phyloP scores from a whole-genome alignment of 768 basidiomycete species.

The Leccinum rimulosum region DNA sequence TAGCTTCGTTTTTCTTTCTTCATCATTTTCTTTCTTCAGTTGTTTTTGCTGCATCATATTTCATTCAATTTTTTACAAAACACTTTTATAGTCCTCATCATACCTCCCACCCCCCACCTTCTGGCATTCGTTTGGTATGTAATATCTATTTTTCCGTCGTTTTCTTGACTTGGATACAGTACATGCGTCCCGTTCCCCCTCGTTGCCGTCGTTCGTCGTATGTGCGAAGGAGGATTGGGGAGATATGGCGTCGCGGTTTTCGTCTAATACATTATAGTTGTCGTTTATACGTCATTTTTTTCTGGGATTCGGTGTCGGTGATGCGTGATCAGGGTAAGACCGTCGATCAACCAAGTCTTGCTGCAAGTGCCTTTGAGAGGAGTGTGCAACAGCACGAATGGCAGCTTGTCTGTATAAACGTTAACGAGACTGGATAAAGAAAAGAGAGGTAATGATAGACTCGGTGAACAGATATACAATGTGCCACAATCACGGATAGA shows the following conservation, averaged over 20 bases:
- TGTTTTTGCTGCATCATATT: constrained; percentile 15
- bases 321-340: not conserved
- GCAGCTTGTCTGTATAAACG: no score
- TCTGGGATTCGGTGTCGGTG: not conserved
- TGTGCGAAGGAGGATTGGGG: not conserved
- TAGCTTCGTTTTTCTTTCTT: constrained; percentile 7
- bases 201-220: not conserved
- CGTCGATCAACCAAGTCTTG: not conserved
- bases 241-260: constrained; percentile 17
- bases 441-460: not conserved
- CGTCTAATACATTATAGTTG: constrained; percentile 35
- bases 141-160: constrained; percentile 29
- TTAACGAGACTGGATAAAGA: not conserved
- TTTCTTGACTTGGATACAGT: constrained; percentile 20
- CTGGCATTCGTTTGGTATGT: constrained; percentile 29
- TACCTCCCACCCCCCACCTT: constrained; percentile 2
- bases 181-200: constrained; percentile 19
- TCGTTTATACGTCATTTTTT: constrained; percentile 27
- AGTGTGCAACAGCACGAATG: not conserved
- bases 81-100: constrained; percentile 17
- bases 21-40: not conserved
- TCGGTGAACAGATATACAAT: not conserved
- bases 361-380: not conserved
- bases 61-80: constrained; percentile 9
- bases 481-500: not conserved